These are phyloP conservation scores for Keithomyces neogunnii DNA, from an alignment of 2,329 filamentous ascomycete genomes.

Conservation along the genomic window DNA sequence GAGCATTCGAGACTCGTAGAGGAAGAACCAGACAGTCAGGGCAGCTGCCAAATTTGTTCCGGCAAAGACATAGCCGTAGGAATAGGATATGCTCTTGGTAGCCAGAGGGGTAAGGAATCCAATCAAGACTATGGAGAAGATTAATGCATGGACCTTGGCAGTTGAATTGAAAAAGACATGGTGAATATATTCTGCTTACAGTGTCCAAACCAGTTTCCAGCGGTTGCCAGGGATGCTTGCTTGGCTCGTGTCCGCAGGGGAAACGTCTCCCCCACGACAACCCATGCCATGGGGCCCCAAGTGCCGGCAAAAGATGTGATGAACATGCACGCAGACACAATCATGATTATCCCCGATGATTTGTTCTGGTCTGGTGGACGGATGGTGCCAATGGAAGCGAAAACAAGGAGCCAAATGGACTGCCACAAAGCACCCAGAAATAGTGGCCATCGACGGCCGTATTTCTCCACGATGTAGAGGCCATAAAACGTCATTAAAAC, in stretches of 20 bases:
- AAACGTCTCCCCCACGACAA: conserved; percentile 59
- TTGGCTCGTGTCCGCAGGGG: conserved; percentile 46
- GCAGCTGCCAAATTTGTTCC: conserved; percentile 51
- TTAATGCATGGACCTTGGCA: conserved; percentile 8
- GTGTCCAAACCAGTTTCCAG: conserved; percentile 52
- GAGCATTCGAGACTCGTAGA: conserved; percentile 56
- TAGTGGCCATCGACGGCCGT: conserved; percentile 59
- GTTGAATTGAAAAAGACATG: neutral
- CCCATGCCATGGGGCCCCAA: conserved; percentile 65
- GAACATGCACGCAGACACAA: conserved; percentile 66
- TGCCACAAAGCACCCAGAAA: conserved; percentile 61
- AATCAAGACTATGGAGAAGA: conserved; percentile 41
- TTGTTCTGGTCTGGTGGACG: conserved; percentile 5
- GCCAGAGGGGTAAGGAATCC: conserved; percentile 63
- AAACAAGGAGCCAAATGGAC: conserved; percentile 55
- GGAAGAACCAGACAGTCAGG: conserved; percentile 58
- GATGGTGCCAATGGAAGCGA: conserved; percentile 48
- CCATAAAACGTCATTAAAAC: conserved; percentile 58
- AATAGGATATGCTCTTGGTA: conserved; percentile 49
- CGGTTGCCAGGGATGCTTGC: conserved; percentile 45
- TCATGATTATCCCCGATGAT: conserved; percentile 39
- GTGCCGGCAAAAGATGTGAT: conserved; percentile 63
- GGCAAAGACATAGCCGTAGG: conserved; percentile 58
- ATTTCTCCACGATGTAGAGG: conserved; percentile 60
- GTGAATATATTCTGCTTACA: conserved; percentile 23